Evolutionary conservation across 495 filamentous ascomycete genomes (phyloP), one percentile per base, ranked within the genome.

Genomic region (Viridothelium virens): DNA sequence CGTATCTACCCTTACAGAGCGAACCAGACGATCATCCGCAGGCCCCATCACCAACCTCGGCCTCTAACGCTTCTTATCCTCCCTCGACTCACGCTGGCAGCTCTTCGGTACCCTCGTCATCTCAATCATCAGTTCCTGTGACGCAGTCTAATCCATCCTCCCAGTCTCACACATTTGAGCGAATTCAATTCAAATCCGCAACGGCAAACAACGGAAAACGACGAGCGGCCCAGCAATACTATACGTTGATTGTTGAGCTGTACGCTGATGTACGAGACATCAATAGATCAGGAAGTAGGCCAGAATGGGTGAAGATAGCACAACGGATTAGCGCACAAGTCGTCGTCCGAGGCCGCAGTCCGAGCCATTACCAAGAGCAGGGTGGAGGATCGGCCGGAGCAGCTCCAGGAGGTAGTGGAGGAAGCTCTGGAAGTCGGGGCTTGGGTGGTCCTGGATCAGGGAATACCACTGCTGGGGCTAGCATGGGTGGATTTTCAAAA

Each of bases 121-220:
- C 53, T 36, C 53, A 33, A 31, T 31, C 33, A 36, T 36, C 53
- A 7, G 18, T 59, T 5, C 31, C 53, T 34, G 10, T 59, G 6
- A 3, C 25, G 36, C 25, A 3, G 31, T 2, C 53, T 14, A 36
- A 18, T 59, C 14, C 53, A 7, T 59, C 64, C 25, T 18, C 31
- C 12, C 34, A 66, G 7, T 34, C 38, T 1, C 75, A 76, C 63
- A 89, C 88, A 1, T 97, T 97, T 73, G 92, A 97, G 70, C 86
- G 93, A 2, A 96, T 97, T 53, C 93, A 97, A 72, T 97, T 97
- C 81, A 96, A 96, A 74, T 90, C 89, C 63, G 94, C 93, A 1
- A 97, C 93, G 1, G 91, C 92, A 3, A 97, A 97, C 78, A 97
- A 97, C 68, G 93, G 93, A 33, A 96, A 96, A 73, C 81, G 93